Evolutionary conservation across 495 filamentous ascomycete species (phyloP).

Genomic region (Lasiosphaeriaceae sp.): DNA sequence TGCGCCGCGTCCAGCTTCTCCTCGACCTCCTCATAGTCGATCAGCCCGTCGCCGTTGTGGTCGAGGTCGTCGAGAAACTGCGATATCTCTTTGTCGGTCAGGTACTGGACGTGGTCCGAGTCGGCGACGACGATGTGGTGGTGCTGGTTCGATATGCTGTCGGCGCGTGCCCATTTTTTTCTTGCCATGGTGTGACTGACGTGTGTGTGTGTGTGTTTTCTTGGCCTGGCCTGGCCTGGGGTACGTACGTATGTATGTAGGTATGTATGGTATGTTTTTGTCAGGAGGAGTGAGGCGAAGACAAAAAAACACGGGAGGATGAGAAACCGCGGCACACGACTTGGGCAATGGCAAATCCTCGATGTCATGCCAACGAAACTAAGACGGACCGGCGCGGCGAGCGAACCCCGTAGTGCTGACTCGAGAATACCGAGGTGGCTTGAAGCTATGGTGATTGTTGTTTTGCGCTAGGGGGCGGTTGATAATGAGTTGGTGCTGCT

Average conservation of each 20-base stretch:
- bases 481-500: too few relatives aligned
- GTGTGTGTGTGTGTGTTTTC: neutral
- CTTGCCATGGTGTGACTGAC: neutral
- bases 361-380: too few relatives aligned
- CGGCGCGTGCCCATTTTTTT: too few relatives aligned
- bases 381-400: too few relatives aligned
- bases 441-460: too few relatives aligned
- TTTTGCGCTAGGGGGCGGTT: neutral
- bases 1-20: conserved; percentile 33
- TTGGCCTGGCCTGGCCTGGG: neutral
- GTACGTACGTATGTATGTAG: neutral
- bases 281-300: too few relatives aligned
- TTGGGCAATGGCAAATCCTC: neutral
- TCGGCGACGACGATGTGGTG: neutral
- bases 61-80: conserved; percentile 36
- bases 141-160: too few relatives aligned
- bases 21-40: conserved; percentile 35
- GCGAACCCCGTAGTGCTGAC: too few relatives aligned
- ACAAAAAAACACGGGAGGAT: too few relatives aligned
- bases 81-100: conserved; percentile 11
- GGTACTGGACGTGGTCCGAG: conserved; percentile 19
- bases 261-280: neutral
- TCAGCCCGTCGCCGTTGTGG: conserved; percentile 31
- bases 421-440: too few relatives aligned
- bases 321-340: too few relatives aligned